These are phyloP conservation scores for Coemansia sp. DNA, from an alignment of 192 early-diverging fungal species.

Conservation along the genomic window DNA sequence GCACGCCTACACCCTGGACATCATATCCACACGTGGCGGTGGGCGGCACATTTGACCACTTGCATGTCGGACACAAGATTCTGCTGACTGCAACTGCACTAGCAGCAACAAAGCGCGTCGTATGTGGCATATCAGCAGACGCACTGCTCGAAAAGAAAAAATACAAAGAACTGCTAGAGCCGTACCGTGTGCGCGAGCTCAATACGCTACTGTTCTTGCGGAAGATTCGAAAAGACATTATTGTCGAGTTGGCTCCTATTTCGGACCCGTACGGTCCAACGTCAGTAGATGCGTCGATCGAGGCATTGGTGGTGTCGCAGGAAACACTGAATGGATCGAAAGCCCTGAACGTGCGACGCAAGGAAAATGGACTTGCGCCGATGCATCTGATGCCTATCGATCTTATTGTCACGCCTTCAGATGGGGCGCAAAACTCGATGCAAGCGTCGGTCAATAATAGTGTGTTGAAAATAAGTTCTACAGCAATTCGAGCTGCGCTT, in stretches of 20 bases:
- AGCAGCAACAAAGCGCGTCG: constrained; percentile 63
- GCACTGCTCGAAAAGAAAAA: constrained; percentile 71
- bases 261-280: constrained; percentile 88
- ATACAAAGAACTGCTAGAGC: constrained; percentile 65
- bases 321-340: constrained; percentile 79
- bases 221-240: constrained; percentile 41
- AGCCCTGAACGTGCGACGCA: constrained; percentile 74
- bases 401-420: constrained; percentile 56
- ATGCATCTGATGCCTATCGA: constrained; percentile 74
- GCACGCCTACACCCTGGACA: constrained; percentile 25
- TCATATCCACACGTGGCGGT: constrained; percentile 53
- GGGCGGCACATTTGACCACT: constrained; percentile 97
- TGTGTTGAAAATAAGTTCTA: constrained; percentile 76
- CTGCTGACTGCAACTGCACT: constrained; percentile 79
- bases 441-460: constrained; percentile 45
- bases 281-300: constrained; percentile 64
- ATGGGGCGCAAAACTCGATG: constrained; percentile 19
- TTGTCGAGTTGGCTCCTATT: constrained; percentile 66
- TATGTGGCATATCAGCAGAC: constrained; percentile 72
- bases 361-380: constrained; percentile 52
- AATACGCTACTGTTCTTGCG: constrained; percentile 65
- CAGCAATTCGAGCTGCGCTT: constrained; percentile 61
- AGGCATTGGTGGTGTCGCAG: constrained; percentile 77
- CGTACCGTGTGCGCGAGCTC: constrained; percentile 61
- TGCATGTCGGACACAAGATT: constrained; percentile 94